Conservation (phyloP, 2,329 filamentous ascomycete genomes). For the Stemphylium beticola region DNA sequence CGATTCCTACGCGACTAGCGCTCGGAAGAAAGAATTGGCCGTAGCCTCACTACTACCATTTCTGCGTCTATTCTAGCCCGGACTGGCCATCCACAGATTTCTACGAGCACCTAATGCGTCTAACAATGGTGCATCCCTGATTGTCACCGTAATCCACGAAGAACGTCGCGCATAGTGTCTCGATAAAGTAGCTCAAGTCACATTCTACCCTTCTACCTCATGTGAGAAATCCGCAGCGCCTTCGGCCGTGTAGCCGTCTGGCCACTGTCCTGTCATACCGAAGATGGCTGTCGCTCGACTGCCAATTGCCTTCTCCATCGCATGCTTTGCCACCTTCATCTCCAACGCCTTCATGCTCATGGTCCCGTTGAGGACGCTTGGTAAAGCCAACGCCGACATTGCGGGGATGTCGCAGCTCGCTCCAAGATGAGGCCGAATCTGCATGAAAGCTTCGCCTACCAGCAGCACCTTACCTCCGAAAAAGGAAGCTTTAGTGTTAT, state of each 20-base stretch:
- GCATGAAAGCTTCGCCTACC: slow-evolving; percentile 53
- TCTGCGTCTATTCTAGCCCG: too few species aligned
- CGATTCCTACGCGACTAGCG: too few species aligned
- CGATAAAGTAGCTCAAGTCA: too few species aligned
- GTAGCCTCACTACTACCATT: too few species aligned
- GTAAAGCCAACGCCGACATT: slow-evolving; percentile 47
- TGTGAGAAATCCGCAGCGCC: background rate
- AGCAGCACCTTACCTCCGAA: slow-evolving; percentile 50
- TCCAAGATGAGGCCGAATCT: slow-evolving; percentile 53
- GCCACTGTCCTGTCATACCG: slow-evolving; percentile 26
- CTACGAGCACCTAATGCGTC: too few species aligned
- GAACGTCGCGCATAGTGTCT: too few species aligned
- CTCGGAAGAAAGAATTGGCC: too few species aligned
- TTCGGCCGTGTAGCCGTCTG: slow-evolving; percentile 8
- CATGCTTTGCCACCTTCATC: slow-evolving; percentile 31
- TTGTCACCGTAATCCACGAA: too few species aligned
- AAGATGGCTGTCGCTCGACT: slow-evolving; percentile 18
- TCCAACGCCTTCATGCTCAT: slow-evolving; percentile 42
- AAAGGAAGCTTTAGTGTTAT: slow-evolving; percentile 43
- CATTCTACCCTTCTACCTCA: background rate
- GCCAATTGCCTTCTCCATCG: slow-evolving; percentile 20
- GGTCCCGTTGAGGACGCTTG: slow-evolving; percentile 43
- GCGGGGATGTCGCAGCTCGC: slow-evolving; percentile 54
- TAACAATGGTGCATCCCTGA: too few species aligned
- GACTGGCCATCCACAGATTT: too few species aligned